phyloP scores from a whole-genome alignment of 768 basidiomycete genomes.

The Trametes villosa region DNA sequence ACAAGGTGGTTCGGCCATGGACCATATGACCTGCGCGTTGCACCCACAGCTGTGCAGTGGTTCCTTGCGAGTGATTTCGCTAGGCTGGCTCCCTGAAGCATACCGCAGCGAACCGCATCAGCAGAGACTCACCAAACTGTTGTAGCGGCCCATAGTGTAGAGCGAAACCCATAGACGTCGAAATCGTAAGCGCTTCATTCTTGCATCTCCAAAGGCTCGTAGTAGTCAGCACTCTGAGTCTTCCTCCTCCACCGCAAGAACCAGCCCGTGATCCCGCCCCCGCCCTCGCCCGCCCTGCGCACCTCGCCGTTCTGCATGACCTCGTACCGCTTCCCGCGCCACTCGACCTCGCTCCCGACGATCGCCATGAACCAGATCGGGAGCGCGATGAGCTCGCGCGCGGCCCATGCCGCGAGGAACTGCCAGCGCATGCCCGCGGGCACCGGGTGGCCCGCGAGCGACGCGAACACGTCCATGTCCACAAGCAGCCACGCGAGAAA shows the following conservation, averaged over 20 bases:
- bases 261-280: constrained; percentile 20
- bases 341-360: constrained; percentile 76
- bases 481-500: constrained; percentile 72
- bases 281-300: constrained; percentile 27
- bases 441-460: constrained; percentile 70
- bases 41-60: no score
- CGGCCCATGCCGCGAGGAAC: constrained; percentile 80
- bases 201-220: constrained; percentile 39
- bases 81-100: no score
- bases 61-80: no score
- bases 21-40: no score
- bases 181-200: constrained; percentile 6
- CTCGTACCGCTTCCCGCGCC: constrained; percentile 84
- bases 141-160: no score
- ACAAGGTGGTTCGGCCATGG: no score
- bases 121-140: no score
- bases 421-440: constrained; percentile 47
- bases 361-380: constrained; percentile 90
- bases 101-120: no score
- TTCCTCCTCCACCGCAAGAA: constrained; percentile 13
- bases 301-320: constrained; percentile 79
- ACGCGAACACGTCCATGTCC: constrained; percentile 82
- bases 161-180: no score
- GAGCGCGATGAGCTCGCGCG: constrained; percentile 80
- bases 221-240: constrained; percentile 39